phyloP scores from a whole-genome alignment of 1,284 basidiomycete genomes.

The Ceratobasidium sp. region DNA sequence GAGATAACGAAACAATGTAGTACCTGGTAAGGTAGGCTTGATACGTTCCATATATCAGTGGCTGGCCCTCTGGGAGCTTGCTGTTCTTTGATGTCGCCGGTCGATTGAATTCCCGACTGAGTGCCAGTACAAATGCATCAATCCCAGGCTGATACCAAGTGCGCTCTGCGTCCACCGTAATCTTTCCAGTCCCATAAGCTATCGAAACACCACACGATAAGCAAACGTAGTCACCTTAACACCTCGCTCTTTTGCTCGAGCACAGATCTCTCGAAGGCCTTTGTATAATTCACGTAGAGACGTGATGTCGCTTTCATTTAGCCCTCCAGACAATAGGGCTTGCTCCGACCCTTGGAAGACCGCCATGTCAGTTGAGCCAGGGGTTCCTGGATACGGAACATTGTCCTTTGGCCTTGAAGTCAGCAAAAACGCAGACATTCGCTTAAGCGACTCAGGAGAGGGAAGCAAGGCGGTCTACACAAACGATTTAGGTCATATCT shows the following conservation, averaged over 20 bases:
- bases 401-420: slow-evolving; percentile 48
- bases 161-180: slow-evolving; percentile 87
- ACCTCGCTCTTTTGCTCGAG: slow-evolving; percentile 66
- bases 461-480: slow-evolving; percentile 69
- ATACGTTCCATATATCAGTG: slow-evolving; percentile 81
- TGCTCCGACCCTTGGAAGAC: slow-evolving; percentile 49
- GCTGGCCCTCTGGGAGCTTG: slow-evolving; percentile 58
- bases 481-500: slow-evolving; percentile 1
- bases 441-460: slow-evolving; percentile 64
- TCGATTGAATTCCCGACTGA: slow-evolving; percentile 79
- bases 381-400: slow-evolving; percentile 74
- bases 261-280: slow-evolving; percentile 69
- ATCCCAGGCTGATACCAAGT: slow-evolving; percentile 86
- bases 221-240: slow-evolving; percentile 55
- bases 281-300: slow-evolving; percentile 69
- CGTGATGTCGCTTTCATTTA: slow-evolving; percentile 66
- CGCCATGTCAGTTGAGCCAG: slow-evolving; percentile 62
- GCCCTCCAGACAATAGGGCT: slow-evolving; percentile 47
- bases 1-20: no score
- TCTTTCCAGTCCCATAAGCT: slow-evolving; percentile 50
- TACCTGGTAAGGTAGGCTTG: slow-evolving; percentile 85
- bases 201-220: neutral
- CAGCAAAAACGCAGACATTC: slow-evolving; percentile 66
- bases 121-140: slow-evolving; percentile 77
- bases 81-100: slow-evolving; percentile 27